Percentiles rank a stretch among this genome's conserved stretches.
Conservation (phyloP, 1,284 basidiomycete species). For the Takashimella tepidaria region DNA sequence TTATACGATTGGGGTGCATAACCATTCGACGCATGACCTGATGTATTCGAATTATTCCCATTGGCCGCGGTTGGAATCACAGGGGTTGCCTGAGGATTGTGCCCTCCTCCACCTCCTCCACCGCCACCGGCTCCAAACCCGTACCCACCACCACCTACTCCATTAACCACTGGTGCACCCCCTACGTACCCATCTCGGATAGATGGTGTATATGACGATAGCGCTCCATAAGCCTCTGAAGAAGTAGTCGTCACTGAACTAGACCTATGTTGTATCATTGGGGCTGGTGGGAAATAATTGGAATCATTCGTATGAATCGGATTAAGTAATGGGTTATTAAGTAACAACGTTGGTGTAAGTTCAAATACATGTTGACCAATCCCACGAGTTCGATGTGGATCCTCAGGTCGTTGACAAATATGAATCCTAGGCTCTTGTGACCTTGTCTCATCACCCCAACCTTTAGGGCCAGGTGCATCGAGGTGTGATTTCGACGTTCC, state of each 20-base stretch:
- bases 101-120: no score
- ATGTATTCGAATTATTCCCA: not conserved
- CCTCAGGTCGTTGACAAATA: conserved; percentile 41
- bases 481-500: conserved; percentile 27
- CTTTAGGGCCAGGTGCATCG: conserved; percentile 39
- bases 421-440: conserved; percentile 46
- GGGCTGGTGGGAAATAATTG: conserved; percentile 47
- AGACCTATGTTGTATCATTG: conserved; percentile 7
- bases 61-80: no score
- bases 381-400: conserved; percentile 27
- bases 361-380: conserved; percentile 47
- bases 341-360: conserved; percentile 44
- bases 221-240: not conserved
- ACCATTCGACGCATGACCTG: not conserved
- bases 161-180: not conserved
- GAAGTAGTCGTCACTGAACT: not conserved
- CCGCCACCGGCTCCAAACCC: no score
- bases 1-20: no score
- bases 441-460: conserved; percentile 44
- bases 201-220: not conserved
- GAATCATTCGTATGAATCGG: conserved; percentile 41
- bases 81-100: no score
- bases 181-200: not conserved
- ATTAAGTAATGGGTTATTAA: conserved; percentile 46
- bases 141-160: not conserved